phyloP scores from a whole-genome alignment of 805 yeast genomes.

The Starmerella vaccinii region DNA sequence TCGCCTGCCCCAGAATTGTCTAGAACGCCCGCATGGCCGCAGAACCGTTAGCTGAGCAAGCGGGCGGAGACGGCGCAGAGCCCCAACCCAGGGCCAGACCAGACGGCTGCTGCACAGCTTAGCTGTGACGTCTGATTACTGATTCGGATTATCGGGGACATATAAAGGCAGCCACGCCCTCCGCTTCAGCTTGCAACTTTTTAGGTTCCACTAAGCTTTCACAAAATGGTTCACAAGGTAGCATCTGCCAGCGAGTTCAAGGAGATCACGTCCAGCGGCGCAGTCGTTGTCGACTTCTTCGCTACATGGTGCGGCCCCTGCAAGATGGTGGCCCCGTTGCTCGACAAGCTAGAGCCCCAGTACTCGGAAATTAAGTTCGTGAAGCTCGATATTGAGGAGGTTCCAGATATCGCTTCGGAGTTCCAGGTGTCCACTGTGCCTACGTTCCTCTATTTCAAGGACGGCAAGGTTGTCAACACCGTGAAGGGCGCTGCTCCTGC shows the following conservation, averaged over 20 bases:
- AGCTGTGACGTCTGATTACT: not conserved
- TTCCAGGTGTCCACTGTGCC: slow-evolving; percentile 57
- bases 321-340: slow-evolving; percentile 89
- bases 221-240: slow-evolving; percentile 47
- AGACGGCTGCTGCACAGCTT: not conserved
- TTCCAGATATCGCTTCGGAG: slow-evolving; percentile 63
- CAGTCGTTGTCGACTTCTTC: slow-evolving; percentile 88
- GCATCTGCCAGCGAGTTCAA: slow-evolving; percentile 51
- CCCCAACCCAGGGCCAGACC: slow-evolving; percentile 7
- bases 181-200: not conserved
- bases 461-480: slow-evolving; percentile 66
- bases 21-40: slow-evolving; percentile 5
- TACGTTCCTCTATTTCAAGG: slow-evolving; percentile 65
- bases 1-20: not conserved
- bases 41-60: slow-evolving; percentile 1
- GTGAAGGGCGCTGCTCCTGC: slow-evolving; percentile 83
- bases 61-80: not conserved
- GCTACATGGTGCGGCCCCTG: slow-evolving; percentile 99
- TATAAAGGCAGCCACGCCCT: not conserved
- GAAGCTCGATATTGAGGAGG: slow-evolving; percentile 87
- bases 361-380: slow-evolving; percentile 62
- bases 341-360: slow-evolving; percentile 50
- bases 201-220: not conserved
- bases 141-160: not conserved
- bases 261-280: slow-evolving; percentile 53